phyloP scores from a whole-genome alignment of 768 basidiomycete species.

The Galerina marginata region DNA sequence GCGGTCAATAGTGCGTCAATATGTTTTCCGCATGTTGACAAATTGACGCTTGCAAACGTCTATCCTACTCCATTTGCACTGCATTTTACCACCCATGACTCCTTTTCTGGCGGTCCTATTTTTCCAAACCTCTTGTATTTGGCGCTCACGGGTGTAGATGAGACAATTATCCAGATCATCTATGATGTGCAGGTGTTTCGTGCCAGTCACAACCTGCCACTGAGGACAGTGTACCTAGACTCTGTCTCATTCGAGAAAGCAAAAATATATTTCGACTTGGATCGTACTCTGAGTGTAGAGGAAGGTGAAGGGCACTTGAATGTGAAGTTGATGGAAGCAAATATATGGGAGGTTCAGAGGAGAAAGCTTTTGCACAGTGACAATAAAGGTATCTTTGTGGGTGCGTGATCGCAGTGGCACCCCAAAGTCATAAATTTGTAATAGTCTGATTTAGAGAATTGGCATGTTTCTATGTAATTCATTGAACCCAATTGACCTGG shows the following conservation, averaged over 20 bases:
- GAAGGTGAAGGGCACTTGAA: too few relatives aligned
- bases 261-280: too few relatives aligned
- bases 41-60: neutral
- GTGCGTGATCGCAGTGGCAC: slow-evolving; percentile 10
- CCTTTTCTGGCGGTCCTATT: too few relatives aligned
- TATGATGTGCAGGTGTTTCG: neutral
- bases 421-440: too few relatives aligned
- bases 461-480: too few relatives aligned
- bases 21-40: neutral
- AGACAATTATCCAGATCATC: neutral
- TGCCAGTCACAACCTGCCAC: neutral
- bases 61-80: neutral
- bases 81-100: neutral
- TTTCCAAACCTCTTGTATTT: neutral
- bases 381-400: slow-evolving; percentile 3
- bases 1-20: neutral
- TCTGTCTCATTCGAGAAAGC: neutral
- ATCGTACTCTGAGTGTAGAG: too few relatives aligned
- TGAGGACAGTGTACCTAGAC: neutral
- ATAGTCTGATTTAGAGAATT: too few relatives aligned
- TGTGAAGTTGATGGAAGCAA: neutral
- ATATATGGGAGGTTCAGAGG: slow-evolving; percentile 15
- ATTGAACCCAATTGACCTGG: too few relatives aligned
- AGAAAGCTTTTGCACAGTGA: slow-evolving; percentile 2
- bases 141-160: neutral